These are phyloP conservation scores for Blastocystis sp. DNA, from an alignment of 352 stramenopile genomes.

Conservation along the genomic window DNA sequence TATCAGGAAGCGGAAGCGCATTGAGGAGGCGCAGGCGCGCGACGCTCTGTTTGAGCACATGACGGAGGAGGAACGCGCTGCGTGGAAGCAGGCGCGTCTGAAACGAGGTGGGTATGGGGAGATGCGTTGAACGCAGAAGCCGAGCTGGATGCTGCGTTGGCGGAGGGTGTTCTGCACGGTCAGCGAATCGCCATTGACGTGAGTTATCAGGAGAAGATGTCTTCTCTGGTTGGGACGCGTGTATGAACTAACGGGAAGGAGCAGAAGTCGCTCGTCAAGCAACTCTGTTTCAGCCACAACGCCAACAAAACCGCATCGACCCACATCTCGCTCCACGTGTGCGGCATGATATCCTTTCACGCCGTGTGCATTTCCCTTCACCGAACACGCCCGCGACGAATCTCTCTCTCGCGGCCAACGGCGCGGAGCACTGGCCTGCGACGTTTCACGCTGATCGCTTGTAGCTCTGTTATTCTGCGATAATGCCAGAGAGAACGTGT, in stretches of 20 bases:
- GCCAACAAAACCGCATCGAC: slow-evolving; percentile 10
- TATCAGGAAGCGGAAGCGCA: neutral
- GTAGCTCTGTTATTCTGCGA: neutral
- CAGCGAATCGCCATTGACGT: slow-evolving; percentile 25
- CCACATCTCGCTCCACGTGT: slow-evolving; percentile 43
- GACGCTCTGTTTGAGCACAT: neutral
- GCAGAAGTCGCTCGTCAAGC: slow-evolving; percentile 2
- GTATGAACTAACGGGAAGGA: neutral
- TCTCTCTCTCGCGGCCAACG: neutral
- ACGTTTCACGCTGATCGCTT: neutral
- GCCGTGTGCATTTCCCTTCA: neutral
- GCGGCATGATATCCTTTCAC: slow-evolving; percentile 45
- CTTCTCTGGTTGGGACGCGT: neutral
- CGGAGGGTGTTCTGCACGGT: neutral
- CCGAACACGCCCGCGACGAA: neutral
- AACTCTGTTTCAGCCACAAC: slow-evolving; percentile 33
- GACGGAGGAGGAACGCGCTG: slow-evolving; percentile 4
- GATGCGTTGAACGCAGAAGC: neutral
- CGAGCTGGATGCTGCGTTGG: neutral
- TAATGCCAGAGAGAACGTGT: neutral
- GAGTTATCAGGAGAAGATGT: slow-evolving; percentile 44
- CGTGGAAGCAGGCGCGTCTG: neutral
- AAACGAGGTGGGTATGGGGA: neutral
- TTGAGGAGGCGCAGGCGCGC: neutral
- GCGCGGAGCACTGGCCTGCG: neutral